A percentile compares a stretch with the other conserved stretches of the same genome.
These are phyloP conservation scores for Salvia sclarea DNA, from an alignment of 305 asterid species.

Conservation along the genomic window DNA sequence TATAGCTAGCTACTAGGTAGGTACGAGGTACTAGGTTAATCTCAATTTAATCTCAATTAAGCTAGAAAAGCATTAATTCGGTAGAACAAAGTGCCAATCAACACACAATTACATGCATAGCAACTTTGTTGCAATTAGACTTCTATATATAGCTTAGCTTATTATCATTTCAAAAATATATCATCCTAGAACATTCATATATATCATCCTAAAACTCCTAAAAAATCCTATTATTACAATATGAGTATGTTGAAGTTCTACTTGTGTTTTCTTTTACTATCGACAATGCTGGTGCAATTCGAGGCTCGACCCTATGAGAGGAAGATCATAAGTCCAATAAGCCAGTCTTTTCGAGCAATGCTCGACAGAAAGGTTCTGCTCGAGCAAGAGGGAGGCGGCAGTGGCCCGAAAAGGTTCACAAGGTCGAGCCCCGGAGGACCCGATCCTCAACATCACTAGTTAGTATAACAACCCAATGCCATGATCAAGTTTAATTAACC, in stretches of 20 bases:
- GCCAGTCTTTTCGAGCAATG: slow-evolving; percentile 31
- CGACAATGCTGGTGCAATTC: slow-evolving; percentile 16
- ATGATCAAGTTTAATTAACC: not conserved
- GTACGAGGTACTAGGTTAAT: too few relatives aligned
- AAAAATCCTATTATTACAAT: not conserved
- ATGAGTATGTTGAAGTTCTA: slow-evolving; percentile 31
- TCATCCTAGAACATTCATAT: slow-evolving; percentile 18
- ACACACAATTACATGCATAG: too few relatives aligned
- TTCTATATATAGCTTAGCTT: slow-evolving; percentile 28
- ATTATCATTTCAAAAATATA: not conserved
- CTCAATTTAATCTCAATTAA: too few relatives aligned
- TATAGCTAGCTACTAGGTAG: too few relatives aligned
- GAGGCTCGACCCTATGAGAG: slow-evolving; percentile 23
- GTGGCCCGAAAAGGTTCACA: slow-evolving; percentile 12
- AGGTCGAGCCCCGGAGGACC: slow-evolving; percentile 50
- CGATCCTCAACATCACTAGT: slow-evolving; percentile 53
- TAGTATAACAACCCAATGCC: not conserved
- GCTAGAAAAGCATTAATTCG: too few relatives aligned
- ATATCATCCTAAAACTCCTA: not conserved
- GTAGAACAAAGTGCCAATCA: too few relatives aligned
- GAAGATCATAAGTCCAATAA: not conserved
- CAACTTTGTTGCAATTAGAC: not conserved
- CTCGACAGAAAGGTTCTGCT: slow-evolving; percentile 14
- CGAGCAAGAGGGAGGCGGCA: slow-evolving; percentile 15
- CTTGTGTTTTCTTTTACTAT: slow-evolving; percentile 29